A percentile compares a stretch with the other conserved stretches of the same genome.
phyloP scores from a whole-genome alignment of 805 yeast species.

The Saturnispora sekii region DNA sequence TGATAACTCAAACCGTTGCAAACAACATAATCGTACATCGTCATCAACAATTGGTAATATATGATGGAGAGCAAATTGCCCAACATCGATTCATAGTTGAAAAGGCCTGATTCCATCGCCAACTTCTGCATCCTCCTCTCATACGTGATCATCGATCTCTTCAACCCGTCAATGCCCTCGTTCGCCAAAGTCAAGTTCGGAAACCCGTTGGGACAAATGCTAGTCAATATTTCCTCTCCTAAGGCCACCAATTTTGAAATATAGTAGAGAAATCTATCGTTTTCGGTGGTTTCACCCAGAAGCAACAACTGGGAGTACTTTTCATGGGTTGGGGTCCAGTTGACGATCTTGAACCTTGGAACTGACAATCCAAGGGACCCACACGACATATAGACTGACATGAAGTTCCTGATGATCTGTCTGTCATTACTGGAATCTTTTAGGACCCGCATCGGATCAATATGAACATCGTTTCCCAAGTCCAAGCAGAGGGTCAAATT shows the following conservation, averaged over 20 bases:
- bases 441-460: conserved; percentile 21
- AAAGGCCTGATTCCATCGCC: conserved; percentile 33
- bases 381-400: conserved; percentile 42
- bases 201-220: conserved; percentile 26
- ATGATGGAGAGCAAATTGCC: conserved; percentile 33
- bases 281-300: conserved; percentile 29
- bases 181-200: conserved; percentile 4
- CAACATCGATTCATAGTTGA: conserved; percentile 27
- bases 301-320: conserved; percentile 26
- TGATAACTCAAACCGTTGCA: conserved; percentile 28
- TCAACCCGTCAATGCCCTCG: conserved; percentile 11
- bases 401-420: conserved; percentile 31
- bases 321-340: conserved; percentile 39
- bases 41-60: conserved; percentile 41
- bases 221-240: conserved; percentile 41
- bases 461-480: conserved; percentile 30
- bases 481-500: conserved; percentile 41
- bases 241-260: conserved; percentile 35
- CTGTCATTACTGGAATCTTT: conserved; percentile 26
- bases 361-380: conserved; percentile 42
- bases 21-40: conserved; percentile 44
- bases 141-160: conserved; percentile 29
- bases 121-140: conserved; percentile 33
- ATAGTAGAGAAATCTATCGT: conserved; percentile 35
- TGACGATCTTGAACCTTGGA: conserved; percentile 40